A percentile compares a stretch with the other conserved stretches of the same genome.
These are phyloP conservation scores for Strobilomyces dryophilus DNA, from an alignment of 768 basidiomycete genomes.

Conservation along the genomic window DNA sequence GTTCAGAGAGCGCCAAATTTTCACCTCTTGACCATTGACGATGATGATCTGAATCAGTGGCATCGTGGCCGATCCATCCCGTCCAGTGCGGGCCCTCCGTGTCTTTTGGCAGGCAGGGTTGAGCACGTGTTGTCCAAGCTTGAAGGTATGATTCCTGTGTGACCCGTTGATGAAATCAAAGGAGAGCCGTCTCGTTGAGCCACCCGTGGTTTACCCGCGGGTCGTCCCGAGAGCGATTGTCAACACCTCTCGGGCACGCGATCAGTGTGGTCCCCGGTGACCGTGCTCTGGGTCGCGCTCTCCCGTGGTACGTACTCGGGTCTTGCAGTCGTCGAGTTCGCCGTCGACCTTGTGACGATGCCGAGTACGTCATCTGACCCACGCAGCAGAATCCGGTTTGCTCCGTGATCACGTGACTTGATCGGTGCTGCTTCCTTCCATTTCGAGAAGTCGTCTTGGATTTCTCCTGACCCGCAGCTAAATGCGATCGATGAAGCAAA, in stretches of 20 bases:
- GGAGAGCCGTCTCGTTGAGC: background rate
- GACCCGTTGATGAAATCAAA: constrained; percentile 5
- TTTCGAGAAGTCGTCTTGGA: constrained; percentile 16
- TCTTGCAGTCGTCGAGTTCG: constrained; percentile 4
- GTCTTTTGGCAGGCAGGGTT: constrained; percentile 5
- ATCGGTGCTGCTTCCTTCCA: constrained; percentile 18
- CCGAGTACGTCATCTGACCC: constrained; percentile 10
- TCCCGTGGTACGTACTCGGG: background rate
- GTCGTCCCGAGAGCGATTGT: background rate
- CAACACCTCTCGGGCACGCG: no score
- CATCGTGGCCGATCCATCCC: background rate
- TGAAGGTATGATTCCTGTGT: constrained; percentile 11
- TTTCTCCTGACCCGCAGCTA: constrained; percentile 17
- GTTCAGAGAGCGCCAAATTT: constrained; percentile 1
- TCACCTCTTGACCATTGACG: constrained; percentile 11
- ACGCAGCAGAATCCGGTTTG: constrained; percentile 6
- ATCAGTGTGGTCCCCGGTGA: background rate
- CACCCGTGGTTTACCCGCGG: background rate
- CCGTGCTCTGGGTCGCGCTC: background rate
- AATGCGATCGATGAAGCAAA: constrained; percentile 25
- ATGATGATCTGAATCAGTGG: constrained; percentile 4
- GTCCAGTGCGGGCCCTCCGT: constrained; percentile 2
- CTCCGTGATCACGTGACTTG: constrained; percentile 24
- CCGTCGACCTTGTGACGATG: constrained; percentile 12
- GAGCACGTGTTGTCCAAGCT: background rate